These are phyloP conservation scores for Salvia splendens DNA, from an alignment of 257 asterid genomes.

Conservation along the genomic window DNA sequence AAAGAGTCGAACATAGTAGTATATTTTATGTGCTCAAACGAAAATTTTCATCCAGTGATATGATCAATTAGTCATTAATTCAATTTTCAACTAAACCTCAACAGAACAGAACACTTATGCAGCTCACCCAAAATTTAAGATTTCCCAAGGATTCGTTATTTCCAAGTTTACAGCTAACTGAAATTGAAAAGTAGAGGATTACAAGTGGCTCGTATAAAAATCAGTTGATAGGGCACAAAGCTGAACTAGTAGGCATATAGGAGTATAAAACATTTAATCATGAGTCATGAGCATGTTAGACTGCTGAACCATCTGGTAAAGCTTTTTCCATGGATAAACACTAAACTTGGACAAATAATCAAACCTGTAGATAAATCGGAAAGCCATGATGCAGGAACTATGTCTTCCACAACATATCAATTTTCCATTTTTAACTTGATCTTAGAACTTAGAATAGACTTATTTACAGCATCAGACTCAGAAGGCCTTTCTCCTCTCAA, in stretches of 20 bases:
- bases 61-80: neutral
- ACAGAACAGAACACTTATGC: neutral
- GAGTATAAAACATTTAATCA: neutral
- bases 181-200: neutral
- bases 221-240: neutral
- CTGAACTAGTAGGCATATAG: neutral
- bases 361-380: constrained; percentile 2
- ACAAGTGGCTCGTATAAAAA: neutral
- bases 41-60: neutral
- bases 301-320: neutral
- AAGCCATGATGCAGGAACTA: constrained; percentile 10
- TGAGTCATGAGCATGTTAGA: neutral
- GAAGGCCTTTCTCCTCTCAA: neutral
- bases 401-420: neutral
- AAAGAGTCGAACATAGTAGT: neutral
- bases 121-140: neutral
- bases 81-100: neutral
- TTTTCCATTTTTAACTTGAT: neutral
- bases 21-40: neutral
- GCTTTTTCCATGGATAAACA: too few relatives aligned
- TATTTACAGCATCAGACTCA: neutral
- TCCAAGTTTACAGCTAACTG: neutral
- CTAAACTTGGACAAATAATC: neutral
- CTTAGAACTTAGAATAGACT: neutral
- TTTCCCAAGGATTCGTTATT: neutral